Conservation (phyloP, 2,329 filamentous ascomycete species). For the Diaporthe humulicola region DNA sequence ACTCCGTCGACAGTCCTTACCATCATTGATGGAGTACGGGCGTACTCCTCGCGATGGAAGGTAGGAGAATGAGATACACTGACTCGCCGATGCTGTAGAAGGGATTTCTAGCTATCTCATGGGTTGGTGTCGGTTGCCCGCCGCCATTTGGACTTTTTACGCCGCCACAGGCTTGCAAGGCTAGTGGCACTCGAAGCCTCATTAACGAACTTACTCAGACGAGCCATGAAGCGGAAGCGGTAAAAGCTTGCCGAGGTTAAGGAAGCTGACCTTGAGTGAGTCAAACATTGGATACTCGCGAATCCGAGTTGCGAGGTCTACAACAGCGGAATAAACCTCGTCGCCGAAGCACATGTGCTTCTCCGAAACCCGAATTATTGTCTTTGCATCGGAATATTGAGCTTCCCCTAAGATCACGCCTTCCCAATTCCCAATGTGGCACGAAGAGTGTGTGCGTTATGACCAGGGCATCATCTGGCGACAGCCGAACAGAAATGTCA, state of each 20-base stretch:
- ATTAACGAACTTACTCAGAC: accelerated
- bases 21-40: too few relatives aligned
- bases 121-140: too few relatives aligned
- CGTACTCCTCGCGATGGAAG: background rate
- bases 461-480: too few relatives aligned
- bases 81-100: background rate
- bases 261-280: background rate
- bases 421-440: too few relatives aligned
- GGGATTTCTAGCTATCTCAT: background rate
- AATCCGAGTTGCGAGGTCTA: background rate
- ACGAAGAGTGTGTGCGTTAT: too few relatives aligned
- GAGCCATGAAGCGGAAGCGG: background rate
- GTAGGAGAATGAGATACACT: background rate
- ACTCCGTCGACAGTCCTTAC: background rate
- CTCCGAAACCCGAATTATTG: too few relatives aligned
- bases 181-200: background rate
- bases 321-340: too few relatives aligned
- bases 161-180: background rate
- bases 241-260: background rate
- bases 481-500: too few relatives aligned
- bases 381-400: too few relatives aligned
- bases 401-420: too few relatives aligned
- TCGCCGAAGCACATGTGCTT: too few relatives aligned
- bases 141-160: background rate
- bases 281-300: background rate